Percentiles rank a stretch among this genome's conserved stretches.
Evolutionary conservation across 768 basidiomycete species (phyloP).

Genomic region (Calocybe indica): DNA sequence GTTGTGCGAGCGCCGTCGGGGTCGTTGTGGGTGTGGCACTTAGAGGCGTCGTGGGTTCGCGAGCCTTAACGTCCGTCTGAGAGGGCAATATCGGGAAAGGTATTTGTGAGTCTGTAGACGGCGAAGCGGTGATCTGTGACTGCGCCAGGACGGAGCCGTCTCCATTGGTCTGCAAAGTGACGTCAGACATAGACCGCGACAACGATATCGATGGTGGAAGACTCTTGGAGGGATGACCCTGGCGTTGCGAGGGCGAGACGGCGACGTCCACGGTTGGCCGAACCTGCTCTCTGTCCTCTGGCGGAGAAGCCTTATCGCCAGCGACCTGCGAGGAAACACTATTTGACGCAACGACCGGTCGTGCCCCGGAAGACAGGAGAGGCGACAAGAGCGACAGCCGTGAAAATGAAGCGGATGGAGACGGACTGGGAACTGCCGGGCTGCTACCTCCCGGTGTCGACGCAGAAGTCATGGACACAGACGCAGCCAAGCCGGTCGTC

Average conservation of each 20-base stretch:
- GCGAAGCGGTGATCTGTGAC: too few relatives aligned
- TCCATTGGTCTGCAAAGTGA: too few relatives aligned
- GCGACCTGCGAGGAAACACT: background rate
- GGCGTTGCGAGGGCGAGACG: too few relatives aligned
- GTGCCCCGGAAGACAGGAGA: slow-evolving; percentile 17
- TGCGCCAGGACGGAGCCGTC: too few relatives aligned
- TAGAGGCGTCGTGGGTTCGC: background rate
- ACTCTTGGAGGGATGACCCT: too few relatives aligned
- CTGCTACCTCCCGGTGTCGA: background rate
- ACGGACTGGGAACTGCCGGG: slow-evolving; percentile 12
- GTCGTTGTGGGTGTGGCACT: background rate
- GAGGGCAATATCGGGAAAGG: background rate
- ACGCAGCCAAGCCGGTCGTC: background rate
- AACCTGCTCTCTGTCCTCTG: too few relatives aligned
- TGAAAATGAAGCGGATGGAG: slow-evolving; percentile 45
- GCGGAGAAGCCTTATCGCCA: background rate
- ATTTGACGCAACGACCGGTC: background rate
- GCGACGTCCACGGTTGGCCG: too few relatives aligned
- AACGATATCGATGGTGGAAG: too few relatives aligned
- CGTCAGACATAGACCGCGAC: too few relatives aligned
- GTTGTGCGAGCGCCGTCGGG: background rate
- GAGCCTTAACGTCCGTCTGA: background rate
- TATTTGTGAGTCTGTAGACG: too few relatives aligned
- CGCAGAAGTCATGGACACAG: slow-evolving; percentile 1
- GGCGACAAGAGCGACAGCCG: slow-evolving; percentile 40